Evolutionary conservation across 305 asterid genomes (phyloP).

Genomic region (Solanum chacoense): DNA sequence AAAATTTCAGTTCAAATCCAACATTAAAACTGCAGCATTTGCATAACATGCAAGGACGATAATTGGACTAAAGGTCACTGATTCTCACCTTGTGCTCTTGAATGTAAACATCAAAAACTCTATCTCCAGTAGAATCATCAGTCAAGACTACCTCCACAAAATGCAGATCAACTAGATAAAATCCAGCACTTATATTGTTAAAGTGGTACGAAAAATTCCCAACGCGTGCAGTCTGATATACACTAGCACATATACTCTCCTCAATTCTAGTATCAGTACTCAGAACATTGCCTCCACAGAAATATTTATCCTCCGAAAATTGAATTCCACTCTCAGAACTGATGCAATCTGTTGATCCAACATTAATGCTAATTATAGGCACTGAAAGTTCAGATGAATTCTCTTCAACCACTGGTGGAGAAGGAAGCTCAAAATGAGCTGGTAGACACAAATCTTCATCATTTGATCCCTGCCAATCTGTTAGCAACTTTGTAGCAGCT

Average conservation of each 20-base stretch:
- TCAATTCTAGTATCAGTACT: conserved; percentile 31
- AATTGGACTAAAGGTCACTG: not conserved
- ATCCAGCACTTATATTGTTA: conserved; percentile 29
- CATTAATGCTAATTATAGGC: conserved; percentile 39
- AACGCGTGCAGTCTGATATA: conserved; percentile 50
- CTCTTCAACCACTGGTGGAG: conserved; percentile 28
- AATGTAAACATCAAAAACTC: conserved; percentile 51
- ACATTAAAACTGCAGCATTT: not conserved
- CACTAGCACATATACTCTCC: conserved; percentile 23
- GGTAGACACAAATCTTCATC: conserved; percentile 28
- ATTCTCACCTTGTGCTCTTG: conserved; percentile 51
- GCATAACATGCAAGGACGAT: not conserved
- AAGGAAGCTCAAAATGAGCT: conserved; percentile 70
- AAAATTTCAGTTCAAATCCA: conserved; percentile 3
- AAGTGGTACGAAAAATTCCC: conserved; percentile 48
- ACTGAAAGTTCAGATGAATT: conserved; percentile 7
- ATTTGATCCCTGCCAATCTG: not conserved
- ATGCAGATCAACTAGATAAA: conserved; percentile 49
- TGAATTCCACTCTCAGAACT: conserved; percentile 20
- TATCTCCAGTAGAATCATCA: conserved; percentile 47
- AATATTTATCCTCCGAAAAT: conserved; percentile 43
- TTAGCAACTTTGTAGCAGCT: conserved; percentile 8
- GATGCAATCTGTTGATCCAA: conserved; percentile 31
- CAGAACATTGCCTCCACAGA: conserved; percentile 43
- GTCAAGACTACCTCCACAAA: conserved; percentile 50